Conservation (phyloP, 2,329 filamentous ascomycete species). For the Albophoma yamanashiensis region DNA sequence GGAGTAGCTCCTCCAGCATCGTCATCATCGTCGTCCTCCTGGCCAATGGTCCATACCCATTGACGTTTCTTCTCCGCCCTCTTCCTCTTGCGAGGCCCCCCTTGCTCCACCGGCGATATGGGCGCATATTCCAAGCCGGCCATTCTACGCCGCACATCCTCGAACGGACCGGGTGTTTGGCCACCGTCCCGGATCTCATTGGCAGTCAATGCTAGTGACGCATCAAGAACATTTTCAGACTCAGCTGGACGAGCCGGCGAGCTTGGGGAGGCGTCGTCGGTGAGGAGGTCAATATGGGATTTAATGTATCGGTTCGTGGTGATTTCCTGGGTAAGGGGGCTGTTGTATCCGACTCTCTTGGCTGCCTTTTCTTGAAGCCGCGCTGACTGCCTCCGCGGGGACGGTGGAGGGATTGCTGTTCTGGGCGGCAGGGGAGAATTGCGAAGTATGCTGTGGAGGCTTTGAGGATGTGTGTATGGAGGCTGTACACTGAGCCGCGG, state of each 20-base stretch:
- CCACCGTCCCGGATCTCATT: conserved; percentile 50
- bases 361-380: conserved; percentile 43
- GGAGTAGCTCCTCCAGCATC: conserved; percentile 32
- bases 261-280: conserved; percentile 43
- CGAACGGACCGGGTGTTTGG: conserved; percentile 51
- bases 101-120: conserved; percentile 26
- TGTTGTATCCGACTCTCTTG: conserved; percentile 50
- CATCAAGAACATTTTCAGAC: conserved; percentile 33
- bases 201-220: conserved; percentile 38
- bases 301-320: conserved; percentile 50
- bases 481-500: background rate
- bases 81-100: conserved; percentile 41
- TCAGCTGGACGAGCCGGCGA: conserved; percentile 23
- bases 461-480: conserved; percentile 48
- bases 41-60: conserved; percentile 57
- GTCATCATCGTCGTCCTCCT: conserved; percentile 35
- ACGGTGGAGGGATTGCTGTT: conserved; percentile 37
- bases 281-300: conserved; percentile 53
- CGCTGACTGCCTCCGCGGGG: conserved; percentile 41
- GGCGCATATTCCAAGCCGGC: conserved; percentile 33
- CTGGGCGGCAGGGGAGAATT: conserved; percentile 52
- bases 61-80: conserved; percentile 48
- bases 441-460: conserved; percentile 52
- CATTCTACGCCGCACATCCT: conserved; percentile 51
- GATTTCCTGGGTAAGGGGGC: conserved; percentile 53